Conservation (phyloP, 2,329 filamentous ascomycete species). For the Madurella fahalii region DNA sequence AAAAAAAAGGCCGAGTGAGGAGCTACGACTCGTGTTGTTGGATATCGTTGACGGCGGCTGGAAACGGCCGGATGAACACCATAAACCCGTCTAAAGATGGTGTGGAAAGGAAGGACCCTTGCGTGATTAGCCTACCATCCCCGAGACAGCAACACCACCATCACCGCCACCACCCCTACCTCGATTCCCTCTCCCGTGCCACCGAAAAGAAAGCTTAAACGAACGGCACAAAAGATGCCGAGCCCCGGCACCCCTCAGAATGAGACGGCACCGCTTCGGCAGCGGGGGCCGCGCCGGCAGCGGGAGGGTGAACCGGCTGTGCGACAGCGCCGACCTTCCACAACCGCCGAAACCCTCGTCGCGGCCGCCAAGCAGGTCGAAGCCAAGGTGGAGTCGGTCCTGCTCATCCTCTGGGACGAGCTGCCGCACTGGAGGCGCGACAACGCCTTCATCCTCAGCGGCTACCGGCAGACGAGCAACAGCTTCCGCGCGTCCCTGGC, state of each 20-base stretch:
- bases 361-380: conserved; percentile 34
- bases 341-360: conserved; percentile 18
- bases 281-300: not conserved
- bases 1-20: not conserved
- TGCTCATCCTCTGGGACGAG: conserved; percentile 55
- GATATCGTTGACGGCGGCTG: not conserved
- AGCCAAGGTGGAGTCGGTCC: conserved; percentile 36
- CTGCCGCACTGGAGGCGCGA: conserved; percentile 57
- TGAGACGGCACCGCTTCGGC: not conserved
- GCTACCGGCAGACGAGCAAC: conserved; percentile 50
- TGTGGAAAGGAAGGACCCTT: not conserved
- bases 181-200: not conserved
- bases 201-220: not conserved
- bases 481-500: conserved; percentile 44
- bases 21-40: not conserved
- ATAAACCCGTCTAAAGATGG: not conserved
- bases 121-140: not conserved
- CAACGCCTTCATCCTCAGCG: conserved; percentile 52
- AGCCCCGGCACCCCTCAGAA: not conserved
- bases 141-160: not conserved
- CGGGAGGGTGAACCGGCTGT: not conserved
- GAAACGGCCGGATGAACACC: not conserved
- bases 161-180: not conserved
- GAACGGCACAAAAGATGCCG: not conserved
- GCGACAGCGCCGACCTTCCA: conserved; percentile 19